Evolutionary conservation across 2,329 filamentous ascomycete species (phyloP).

Genomic region (Botrytis aclada): DNA sequence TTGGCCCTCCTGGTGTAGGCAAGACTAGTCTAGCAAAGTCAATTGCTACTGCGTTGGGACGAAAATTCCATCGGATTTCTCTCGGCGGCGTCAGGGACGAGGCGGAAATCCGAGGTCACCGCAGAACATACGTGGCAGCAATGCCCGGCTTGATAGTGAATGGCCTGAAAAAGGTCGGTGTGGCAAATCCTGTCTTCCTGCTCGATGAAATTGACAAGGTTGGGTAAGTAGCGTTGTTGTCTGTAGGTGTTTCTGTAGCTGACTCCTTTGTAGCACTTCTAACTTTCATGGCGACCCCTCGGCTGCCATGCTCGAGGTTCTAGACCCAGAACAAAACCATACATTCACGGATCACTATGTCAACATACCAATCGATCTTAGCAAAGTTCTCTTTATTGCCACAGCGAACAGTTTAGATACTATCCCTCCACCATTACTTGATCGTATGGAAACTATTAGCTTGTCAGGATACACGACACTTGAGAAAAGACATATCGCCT

Average conservation of each 20-base stretch:
- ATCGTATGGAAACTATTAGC: constrained; percentile 95
- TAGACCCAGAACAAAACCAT: constrained; percentile 96
- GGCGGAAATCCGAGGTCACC: constrained; percentile 92
- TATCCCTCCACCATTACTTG: constrained; percentile 87
- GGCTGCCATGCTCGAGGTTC: constrained; percentile 94
- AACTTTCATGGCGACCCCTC: constrained; percentile 95
- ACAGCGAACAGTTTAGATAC: constrained; percentile 94
- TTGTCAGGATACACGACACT: constrained; percentile 94
- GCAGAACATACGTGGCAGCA: constrained; percentile 95
- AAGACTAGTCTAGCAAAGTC: constrained; percentile 96
- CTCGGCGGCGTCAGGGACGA: constrained; percentile 94
- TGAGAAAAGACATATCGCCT: constrained; percentile 94
- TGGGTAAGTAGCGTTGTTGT: constrained; percentile 40
- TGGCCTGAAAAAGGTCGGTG: constrained; percentile 90
- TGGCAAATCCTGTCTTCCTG: constrained; percentile 91
- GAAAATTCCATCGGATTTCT: constrained; percentile 96
- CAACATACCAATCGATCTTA: constrained; percentile 90
- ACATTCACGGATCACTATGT: constrained; percentile 95
- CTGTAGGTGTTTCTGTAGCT: background rate
- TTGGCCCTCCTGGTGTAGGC: constrained; percentile 89
- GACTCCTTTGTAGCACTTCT: constrained; percentile 51
- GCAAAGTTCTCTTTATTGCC: constrained; percentile 95
- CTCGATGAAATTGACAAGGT: constrained; percentile 99
- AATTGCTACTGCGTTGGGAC: constrained; percentile 83
- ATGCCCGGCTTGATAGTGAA: constrained; percentile 96